Percentiles rank a stretch among this genome's conserved stretches.
These are phyloP conservation scores for Pachyrhizus erosus DNA, from an alignment of 306 rosid genomes.

Conservation along the genomic window DNA sequence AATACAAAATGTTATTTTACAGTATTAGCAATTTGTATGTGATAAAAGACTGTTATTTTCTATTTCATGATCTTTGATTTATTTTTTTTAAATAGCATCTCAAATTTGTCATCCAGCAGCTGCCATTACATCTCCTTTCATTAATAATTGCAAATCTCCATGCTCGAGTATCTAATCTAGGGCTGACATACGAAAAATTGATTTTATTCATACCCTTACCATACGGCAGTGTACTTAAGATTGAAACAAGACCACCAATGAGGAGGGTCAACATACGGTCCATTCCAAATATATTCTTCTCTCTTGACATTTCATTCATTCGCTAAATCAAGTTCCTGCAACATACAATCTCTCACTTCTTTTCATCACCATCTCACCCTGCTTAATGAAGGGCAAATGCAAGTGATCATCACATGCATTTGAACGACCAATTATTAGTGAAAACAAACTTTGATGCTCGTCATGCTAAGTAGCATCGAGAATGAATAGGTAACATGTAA, in stretches of 20 bases:
- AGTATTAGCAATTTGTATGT: no score
- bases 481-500: constrained; percentile 21
- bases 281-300: neutral
- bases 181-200: neutral
- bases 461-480: constrained; percentile 35
- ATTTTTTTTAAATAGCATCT: no score
- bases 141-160: neutral
- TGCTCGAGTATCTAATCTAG: no score
- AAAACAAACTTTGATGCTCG: constrained; percentile 7
- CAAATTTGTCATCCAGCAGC: neutral
- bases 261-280: neutral
- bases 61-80: neutral
- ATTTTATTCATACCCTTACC: neutral
- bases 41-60: neutral
- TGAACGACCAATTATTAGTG: neutral
- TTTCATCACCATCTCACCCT: constrained; percentile 16
- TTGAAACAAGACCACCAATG: neutral
- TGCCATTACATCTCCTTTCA: neutral
- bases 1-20: no score
- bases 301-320: neutral
- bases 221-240: neutral
- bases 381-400: constrained; percentile 6
- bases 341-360: neutral
- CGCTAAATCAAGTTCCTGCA: neutral
- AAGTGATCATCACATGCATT: constrained; percentile 26